These are phyloP conservation scores for Aristolochia fimbriata DNA, from an alignment of 164 flowering plant species.

Conservation along the genomic window DNA sequence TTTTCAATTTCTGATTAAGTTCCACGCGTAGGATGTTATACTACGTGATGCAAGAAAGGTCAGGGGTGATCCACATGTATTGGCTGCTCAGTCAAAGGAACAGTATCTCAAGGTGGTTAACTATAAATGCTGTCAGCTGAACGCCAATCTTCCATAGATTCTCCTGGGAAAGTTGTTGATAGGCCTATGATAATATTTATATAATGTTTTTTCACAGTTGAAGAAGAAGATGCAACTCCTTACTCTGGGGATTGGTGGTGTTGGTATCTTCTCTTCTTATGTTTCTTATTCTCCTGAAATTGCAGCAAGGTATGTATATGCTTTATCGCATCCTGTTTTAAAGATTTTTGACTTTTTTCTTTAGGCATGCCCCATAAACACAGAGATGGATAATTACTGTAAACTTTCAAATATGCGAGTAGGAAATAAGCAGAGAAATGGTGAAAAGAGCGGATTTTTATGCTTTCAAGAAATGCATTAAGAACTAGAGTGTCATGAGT, in stretches of 20 bases:
- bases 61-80: slow-evolving; percentile 53
- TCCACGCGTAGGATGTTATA: slow-evolving; percentile 59
- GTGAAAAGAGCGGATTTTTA: neutral
- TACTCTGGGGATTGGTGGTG: slow-evolving; percentile 71
- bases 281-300: slow-evolving; percentile 81
- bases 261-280: slow-evolving; percentile 73
- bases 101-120: slow-evolving; percentile 58
- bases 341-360: too few relatives aligned
- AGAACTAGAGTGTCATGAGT: too few relatives aligned
- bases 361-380: too few relatives aligned
- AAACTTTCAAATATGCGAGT: neutral
- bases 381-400: too few relatives aligned
- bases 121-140: too few relatives aligned
- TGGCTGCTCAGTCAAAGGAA: slow-evolving; percentile 82
- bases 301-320: slow-evolving; percentile 58
- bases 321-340: too few relatives aligned
- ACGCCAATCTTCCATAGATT: too few relatives aligned
- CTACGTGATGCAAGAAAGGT: slow-evolving; percentile 49
- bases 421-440: neutral
- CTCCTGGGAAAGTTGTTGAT: too few relatives aligned
- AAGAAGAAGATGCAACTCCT: slow-evolving; percentile 62
- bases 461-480: neutral
- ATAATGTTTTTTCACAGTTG: slow-evolving; percentile 36
- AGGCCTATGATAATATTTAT: too few relatives aligned
- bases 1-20: slow-evolving; percentile 6